Conservation (phyloP, 2,329 filamentous ascomycete species). For the Sporothrix inflata region DNA sequence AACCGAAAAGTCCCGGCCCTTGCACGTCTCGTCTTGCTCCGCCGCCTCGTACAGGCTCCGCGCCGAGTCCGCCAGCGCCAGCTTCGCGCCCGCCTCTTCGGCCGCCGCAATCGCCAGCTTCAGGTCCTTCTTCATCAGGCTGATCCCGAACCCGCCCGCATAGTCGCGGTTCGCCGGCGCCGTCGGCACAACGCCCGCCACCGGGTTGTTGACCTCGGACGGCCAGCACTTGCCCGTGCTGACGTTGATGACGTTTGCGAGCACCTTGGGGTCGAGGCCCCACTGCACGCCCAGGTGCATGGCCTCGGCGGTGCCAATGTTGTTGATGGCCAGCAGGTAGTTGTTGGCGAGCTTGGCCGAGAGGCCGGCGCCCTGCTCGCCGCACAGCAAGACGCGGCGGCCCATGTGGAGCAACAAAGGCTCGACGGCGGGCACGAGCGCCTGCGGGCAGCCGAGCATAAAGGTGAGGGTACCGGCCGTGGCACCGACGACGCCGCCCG, state of each 20-base stretch:
- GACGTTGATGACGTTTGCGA: conserved; percentile 87
- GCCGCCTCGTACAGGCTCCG: conserved; percentile 69
- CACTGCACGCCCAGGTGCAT: conserved; percentile 67
- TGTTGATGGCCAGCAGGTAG: conserved; percentile 92
- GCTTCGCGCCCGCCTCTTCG: conserved; percentile 64
- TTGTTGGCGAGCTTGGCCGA: conserved; percentile 97
- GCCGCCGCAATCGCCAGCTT: conserved; percentile 74
- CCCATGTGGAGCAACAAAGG: conserved; percentile 81
- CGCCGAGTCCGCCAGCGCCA: conserved; percentile 67
- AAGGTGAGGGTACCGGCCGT: conserved; percentile 87
- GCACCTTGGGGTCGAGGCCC: conserved; percentile 63
- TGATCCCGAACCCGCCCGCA: conserved; percentile 74
- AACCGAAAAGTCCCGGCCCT: conserved; percentile 78
- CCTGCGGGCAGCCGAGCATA: conserved; percentile 78
- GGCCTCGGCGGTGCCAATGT: conserved; percentile 71
- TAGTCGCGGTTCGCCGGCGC: conserved; percentile 79
- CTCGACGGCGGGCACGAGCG: conserved; percentile 66
- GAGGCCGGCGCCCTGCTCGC: conserved; percentile 80
- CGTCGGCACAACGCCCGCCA: conserved; percentile 77
- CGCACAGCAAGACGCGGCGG: conserved; percentile 81
- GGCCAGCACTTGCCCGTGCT: conserved; percentile 97
- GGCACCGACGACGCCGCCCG: conserved; percentile 91
- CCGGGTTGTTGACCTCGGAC: conserved; percentile 92
- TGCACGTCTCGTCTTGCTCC: conserved; percentile 62
- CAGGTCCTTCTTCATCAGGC: conserved; percentile 81